Percentiles rank a stretch among this genome's conserved stretches.
Evolutionary conservation across 495 filamentous ascomycete genomes (phyloP).

Genomic region (Cetradonia linearis): DNA sequence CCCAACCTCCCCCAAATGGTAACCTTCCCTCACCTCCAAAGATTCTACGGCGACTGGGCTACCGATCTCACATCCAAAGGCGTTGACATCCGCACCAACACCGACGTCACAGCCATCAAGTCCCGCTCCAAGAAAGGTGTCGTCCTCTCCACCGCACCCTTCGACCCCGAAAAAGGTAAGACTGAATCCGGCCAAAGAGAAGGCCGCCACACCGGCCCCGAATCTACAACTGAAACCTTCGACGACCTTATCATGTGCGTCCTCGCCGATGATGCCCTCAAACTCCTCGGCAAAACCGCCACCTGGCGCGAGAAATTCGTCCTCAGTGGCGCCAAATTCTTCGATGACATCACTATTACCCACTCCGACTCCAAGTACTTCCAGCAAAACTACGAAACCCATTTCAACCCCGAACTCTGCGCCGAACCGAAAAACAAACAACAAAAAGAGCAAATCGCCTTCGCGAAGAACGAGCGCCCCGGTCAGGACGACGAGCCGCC

Average conservation of each 20-base stretch:
- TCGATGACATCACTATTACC: conserved; percentile 75
- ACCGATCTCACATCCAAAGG: conserved; percentile 50
- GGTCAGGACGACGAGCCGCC: conserved; percentile 25
- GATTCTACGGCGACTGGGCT: conserved; percentile 63
- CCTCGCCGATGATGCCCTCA: conserved; percentile 64
- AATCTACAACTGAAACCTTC: conserved; percentile 40
- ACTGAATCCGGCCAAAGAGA: conserved; percentile 25
- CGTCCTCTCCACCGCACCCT: conserved; percentile 35
- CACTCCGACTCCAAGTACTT: conserved; percentile 71
- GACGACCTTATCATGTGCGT: conserved; percentile 68
- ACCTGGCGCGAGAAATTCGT: conserved; percentile 56
- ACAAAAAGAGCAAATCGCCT: conserved; percentile 42
- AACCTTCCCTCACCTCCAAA: conserved; percentile 63
- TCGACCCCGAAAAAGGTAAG: conserved; percentile 30
- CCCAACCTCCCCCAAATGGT: conserved; percentile 69
- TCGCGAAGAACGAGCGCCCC: conserved; percentile 27
- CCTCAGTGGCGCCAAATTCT: conserved; percentile 66
- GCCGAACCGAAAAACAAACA: conserved; percentile 38
- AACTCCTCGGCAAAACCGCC: conserved; percentile 51
- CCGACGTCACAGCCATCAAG: conserved; percentile 48
- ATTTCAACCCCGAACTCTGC: conserved; percentile 42
- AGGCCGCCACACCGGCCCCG: conserved; percentile 27
- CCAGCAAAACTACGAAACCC: conserved; percentile 62
- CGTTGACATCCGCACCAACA: conserved; percentile 54
- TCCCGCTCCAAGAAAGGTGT: conserved; percentile 50